Percentiles rank a stretch among this genome's conserved stretches.
phyloP scores from a whole-genome alignment of 305 asterid genomes.

The Salvia sclarea region DNA sequence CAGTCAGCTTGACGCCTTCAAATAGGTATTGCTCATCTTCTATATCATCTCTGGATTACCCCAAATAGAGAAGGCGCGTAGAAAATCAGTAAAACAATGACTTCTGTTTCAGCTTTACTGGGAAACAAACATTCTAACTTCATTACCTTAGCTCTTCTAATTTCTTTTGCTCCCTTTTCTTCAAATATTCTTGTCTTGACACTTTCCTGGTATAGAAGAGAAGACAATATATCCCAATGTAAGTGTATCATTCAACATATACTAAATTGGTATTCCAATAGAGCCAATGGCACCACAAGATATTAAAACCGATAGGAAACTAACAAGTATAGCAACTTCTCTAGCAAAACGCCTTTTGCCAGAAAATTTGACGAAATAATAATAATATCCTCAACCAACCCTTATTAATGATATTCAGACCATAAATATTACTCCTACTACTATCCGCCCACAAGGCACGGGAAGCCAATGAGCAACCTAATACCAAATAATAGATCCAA shows the following conservation, averaged over 20 bases:
- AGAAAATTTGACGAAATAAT: neutral
- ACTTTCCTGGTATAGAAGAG: slow-evolving; percentile 48
- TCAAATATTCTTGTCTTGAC: slow-evolving; percentile 83
- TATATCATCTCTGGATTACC: slow-evolving; percentile 61
- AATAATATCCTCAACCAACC: neutral
- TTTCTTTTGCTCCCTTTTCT: slow-evolving; percentile 90
- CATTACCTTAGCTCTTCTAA: slow-evolving; percentile 68
- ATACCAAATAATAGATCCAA: neutral
- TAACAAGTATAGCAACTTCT: neutral
- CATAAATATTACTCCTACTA: neutral
- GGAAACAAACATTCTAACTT: slow-evolving; percentile 23
- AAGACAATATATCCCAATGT: slow-evolving; percentile 18
- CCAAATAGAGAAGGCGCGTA: slow-evolving; percentile 18
- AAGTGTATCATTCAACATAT: slow-evolving; percentile 25
- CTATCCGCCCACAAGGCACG: neutral
- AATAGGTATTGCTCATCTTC: slow-evolving; percentile 86
- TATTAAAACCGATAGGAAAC: neutral
- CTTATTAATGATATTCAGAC: neutral
- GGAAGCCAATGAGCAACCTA: neutral
- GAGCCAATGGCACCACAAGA: neutral
- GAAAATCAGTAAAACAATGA: slow-evolving; percentile 26
- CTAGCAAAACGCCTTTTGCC: neutral
- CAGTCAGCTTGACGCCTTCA: slow-evolving; percentile 67
- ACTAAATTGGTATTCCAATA: neutral
- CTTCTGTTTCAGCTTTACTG: slow-evolving; percentile 15